These are phyloP conservation scores for Tillandsia fasciculata DNA, from an alignment of 176 grass and related monocot species.

Conservation along the genomic window DNA sequence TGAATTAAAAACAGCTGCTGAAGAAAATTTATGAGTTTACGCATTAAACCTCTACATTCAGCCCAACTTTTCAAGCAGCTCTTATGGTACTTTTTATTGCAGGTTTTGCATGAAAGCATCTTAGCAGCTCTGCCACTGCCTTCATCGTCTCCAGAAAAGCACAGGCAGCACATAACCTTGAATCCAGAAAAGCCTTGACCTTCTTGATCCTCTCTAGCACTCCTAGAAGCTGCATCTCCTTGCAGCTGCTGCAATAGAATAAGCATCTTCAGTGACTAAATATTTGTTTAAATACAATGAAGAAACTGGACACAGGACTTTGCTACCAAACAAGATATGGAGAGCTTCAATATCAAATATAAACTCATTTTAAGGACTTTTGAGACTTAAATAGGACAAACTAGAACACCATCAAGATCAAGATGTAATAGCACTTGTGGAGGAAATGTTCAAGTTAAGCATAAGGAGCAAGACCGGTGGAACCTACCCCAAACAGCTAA, in stretches of 20 bases:
- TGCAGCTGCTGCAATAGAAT: constrained; percentile 6
- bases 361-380: too few species aligned
- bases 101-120: constrained; percentile 26
- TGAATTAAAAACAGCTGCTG: background rate
- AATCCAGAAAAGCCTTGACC: constrained; percentile 12
- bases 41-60: constrained; percentile 25
- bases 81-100: constrained; percentile 25
- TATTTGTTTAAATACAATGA: too few species aligned
- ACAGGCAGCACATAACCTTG: constrained; percentile 21
- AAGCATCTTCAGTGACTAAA: background rate
- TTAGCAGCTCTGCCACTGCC: constrained; percentile 14
- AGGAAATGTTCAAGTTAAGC: too few species aligned
- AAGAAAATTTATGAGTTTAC: background rate
- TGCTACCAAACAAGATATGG: too few species aligned
- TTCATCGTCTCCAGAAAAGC: constrained; percentile 24
- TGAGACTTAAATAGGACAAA: too few species aligned
- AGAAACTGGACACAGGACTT: too few species aligned
- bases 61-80: constrained; percentile 22
- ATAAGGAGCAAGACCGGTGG: too few species aligned
- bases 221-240: constrained; percentile 2
- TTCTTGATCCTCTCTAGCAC: constrained; percentile 25
- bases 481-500: too few species aligned
- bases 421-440: too few species aligned
- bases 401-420: too few species aligned
- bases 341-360: too few species aligned